Evolutionary conservation across 148 eudicot species (phyloP).

Genomic region (Linanthus parryae): DNA sequence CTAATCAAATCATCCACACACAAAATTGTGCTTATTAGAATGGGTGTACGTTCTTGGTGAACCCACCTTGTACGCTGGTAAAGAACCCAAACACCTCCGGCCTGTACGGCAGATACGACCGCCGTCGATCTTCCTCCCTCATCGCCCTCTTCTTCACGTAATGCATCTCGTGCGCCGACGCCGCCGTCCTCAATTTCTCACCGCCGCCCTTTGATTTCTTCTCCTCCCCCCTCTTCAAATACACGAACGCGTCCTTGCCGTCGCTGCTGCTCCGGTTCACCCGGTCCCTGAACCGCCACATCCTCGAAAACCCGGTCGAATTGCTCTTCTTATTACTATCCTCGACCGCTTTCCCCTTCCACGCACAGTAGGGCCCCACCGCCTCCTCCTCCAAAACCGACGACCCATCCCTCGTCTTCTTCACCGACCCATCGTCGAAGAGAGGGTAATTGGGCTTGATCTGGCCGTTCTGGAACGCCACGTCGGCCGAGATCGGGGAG

Average conservation of each 20-base stretch:
- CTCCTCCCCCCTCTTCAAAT: constrained; percentile 27
- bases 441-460: constrained; percentile 51
- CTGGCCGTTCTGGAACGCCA: constrained; percentile 57
- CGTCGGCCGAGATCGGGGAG: constrained; percentile 49
- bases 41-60: constrained; percentile 83
- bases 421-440: constrained; percentile 37
- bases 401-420: constrained; percentile 19
- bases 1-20: too few species aligned
- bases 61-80: constrained; percentile 58
- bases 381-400: constrained; percentile 11
- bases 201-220: constrained; percentile 20
- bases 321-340: constrained; percentile 69
- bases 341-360: constrained; percentile 29
- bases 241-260: constrained; percentile 74
- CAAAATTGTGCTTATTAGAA: too few species aligned
- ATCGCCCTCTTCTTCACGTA: constrained; percentile 36
- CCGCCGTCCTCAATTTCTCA: constrained; percentile 15
- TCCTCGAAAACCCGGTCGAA: constrained; percentile 91
- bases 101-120: constrained; percentile 70
- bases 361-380: constrained; percentile 42
- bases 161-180: constrained; percentile 58
- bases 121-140: constrained; percentile 37
- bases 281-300: constrained; percentile 61
- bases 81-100: constrained; percentile 82
- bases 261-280: constrained; percentile 60